Percentiles rank a stretch among this genome's conserved stretches.
Conservation (phyloP, 495 filamentous ascomycete species). For the Aspergillus haitiensis region DNA sequence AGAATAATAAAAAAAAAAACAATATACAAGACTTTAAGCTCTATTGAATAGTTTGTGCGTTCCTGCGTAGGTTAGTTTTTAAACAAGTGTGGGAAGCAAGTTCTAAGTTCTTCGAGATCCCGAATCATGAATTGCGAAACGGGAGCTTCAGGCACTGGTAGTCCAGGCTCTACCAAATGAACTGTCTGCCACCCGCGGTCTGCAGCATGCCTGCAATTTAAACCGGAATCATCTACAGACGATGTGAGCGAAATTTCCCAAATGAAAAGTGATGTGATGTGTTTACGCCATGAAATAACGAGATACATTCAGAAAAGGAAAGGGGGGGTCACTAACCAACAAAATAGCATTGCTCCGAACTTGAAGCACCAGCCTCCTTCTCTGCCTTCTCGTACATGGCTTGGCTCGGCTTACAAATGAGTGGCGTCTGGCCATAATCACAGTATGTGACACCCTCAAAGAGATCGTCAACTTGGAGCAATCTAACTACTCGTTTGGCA, state of each 20-base stretch:
- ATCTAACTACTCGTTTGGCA: slow-evolving; percentile 72
- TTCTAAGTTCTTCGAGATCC: slow-evolving; percentile 69
- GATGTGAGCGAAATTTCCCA: slow-evolving; percentile 11
- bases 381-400: slow-evolving; percentile 83
- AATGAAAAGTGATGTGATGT: not conserved
- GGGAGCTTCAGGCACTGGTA: slow-evolving; percentile 55
- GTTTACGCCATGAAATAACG: too few species aligned
- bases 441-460: slow-evolving; percentile 95
- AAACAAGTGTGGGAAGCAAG: slow-evolving; percentile 77
- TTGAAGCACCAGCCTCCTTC: slow-evolving; percentile 60
- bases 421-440: slow-evolving; percentile 66
- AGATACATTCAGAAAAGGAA: not conserved
- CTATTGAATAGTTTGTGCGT: not conserved
- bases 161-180: slow-evolving; percentile 76
- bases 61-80: slow-evolving; percentile 33
- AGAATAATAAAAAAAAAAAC: not conserved
- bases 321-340: slow-evolving; percentile 60
- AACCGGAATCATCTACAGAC: slow-evolving; percentile 71
- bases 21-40: not conserved
- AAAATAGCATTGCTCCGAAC: slow-evolving; percentile 71
- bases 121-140: slow-evolving; percentile 69
- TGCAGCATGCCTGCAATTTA: slow-evolving; percentile 70
- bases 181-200: slow-evolving; percentile 75
- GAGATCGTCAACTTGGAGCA: slow-evolving; percentile 79
- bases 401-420: slow-evolving; percentile 81